Evolutionary conservation across 257 asterid species (phyloP).

Genomic region (Solanum chmielewskii): DNA sequence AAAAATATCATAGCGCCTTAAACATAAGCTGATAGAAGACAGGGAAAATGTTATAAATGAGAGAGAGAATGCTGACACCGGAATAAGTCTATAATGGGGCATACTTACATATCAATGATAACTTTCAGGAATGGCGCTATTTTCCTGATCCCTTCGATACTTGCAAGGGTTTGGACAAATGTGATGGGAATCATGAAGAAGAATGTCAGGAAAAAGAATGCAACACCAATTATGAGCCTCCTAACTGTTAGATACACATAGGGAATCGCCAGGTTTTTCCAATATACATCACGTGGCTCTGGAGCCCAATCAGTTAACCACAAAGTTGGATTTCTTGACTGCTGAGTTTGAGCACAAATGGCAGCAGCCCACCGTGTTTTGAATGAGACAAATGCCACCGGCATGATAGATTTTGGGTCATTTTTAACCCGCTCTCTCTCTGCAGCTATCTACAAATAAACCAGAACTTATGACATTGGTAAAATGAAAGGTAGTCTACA

Average conservation of each 20-base stretch:
- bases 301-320: slow-evolving; percentile 98
- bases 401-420: slow-evolving; percentile 67
- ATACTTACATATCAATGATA: slow-evolving; percentile 59
- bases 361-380: slow-evolving; percentile 93
- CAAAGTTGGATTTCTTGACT: slow-evolving; percentile 72
- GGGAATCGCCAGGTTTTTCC: slow-evolving; percentile 90
- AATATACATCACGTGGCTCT: slow-evolving; percentile 81
- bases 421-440: slow-evolving; percentile 59
- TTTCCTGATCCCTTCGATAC: slow-evolving; percentile 53
- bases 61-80: neutral
- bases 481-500: neutral
- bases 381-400: slow-evolving; percentile 86
- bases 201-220: slow-evolving; percentile 91
- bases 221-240: slow-evolving; percentile 57
- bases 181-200: slow-evolving; percentile 86
- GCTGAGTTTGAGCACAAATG: slow-evolving; percentile 93
- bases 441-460: slow-evolving; percentile 54
- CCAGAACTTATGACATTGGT: slow-evolving; percentile 4
- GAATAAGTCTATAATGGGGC: neutral
- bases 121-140: slow-evolving; percentile 46
- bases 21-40: neutral
- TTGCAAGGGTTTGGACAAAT: slow-evolving; percentile 84
- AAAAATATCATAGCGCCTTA: neutral
- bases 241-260: slow-evolving; percentile 67
- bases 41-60: neutral